Percentiles rank a stretch among this genome's conserved stretches.
Conservation (phyloP, 768 basidiomycete species). For the Tylopilus sp. region DNA sequence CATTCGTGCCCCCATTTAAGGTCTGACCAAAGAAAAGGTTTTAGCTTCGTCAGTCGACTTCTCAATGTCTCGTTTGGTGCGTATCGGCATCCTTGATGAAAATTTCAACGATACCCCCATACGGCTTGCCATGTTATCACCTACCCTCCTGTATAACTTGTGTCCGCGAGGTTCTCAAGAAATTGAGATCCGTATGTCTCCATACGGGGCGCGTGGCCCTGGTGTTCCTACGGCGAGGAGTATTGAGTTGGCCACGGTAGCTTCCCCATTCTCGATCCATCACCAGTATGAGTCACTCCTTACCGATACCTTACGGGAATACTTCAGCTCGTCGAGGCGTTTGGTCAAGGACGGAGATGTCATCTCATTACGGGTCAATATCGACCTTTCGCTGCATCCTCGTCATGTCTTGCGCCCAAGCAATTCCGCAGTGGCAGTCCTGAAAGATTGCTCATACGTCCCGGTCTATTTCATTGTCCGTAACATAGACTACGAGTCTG, state of each 20-base stretch:
- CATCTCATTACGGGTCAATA: slow-evolving; percentile 60
- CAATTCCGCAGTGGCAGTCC: slow-evolving; percentile 1
- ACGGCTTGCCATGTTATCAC: slow-evolving; percentile 37
- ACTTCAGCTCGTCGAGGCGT: slow-evolving; percentile 53
- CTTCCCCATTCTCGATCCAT: slow-evolving; percentile 67
- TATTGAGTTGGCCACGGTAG: slow-evolving; percentile 76
- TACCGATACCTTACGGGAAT: slow-evolving; percentile 55
- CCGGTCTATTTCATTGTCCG: slow-evolving; percentile 77
- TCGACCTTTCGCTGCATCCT: slow-evolving; percentile 37
- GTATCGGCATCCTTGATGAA: slow-evolving; percentile 51
- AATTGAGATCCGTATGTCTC: slow-evolving; percentile 47
- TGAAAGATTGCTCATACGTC: slow-evolving; percentile 32
- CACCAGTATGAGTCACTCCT: slow-evolving; percentile 61
- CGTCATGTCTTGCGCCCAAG: background rate
- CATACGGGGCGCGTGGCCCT: slow-evolving; percentile 58
- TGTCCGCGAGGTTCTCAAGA: slow-evolving; percentile 26
- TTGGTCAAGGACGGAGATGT: slow-evolving; percentile 74
- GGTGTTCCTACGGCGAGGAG: slow-evolving; percentile 64
- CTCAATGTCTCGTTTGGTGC: slow-evolving; percentile 48
- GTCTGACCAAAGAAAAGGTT: slow-evolving; percentile 33
- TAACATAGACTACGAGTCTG: slow-evolving; percentile 63
- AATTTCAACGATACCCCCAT: slow-evolving; percentile 35
- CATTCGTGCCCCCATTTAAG: background rate
- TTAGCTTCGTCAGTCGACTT: slow-evolving; percentile 40
- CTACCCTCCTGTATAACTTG: slow-evolving; percentile 55